A percentile compares a stretch with the other conserved stretches of the same genome.
Conservation (phyloP, 148 eudicot genomes). For the Cornus suecica region DNA sequence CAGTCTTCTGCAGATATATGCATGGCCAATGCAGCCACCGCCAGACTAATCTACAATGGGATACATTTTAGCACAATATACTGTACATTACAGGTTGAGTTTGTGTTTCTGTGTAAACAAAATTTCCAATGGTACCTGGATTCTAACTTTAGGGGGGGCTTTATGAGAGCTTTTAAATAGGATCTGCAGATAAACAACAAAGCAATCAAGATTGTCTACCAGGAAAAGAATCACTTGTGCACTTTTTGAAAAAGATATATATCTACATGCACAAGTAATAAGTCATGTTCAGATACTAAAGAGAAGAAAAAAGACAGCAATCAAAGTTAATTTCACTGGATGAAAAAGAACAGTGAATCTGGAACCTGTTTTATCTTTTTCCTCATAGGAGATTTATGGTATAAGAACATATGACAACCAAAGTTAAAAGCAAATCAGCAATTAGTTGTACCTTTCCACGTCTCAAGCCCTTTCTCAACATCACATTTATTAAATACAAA, state of each 20-base stretch:
- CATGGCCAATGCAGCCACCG: conserved; percentile 97
- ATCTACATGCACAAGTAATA: background rate
- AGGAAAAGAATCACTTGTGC: background rate
- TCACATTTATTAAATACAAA: background rate
- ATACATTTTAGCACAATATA: conserved; percentile 11
- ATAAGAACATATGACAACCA: background rate
- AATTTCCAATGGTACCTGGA: conserved; percentile 64
- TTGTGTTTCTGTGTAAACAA: background rate
- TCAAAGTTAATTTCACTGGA: background rate
- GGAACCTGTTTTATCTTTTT: background rate
- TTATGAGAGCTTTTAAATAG: conserved; percentile 76
- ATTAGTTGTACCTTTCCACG: background rate
- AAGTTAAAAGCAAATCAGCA: background rate
- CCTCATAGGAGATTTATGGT: background rate
- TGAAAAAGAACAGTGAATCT: background rate
- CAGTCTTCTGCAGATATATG: conserved; percentile 95
- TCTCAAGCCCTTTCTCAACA: background rate
- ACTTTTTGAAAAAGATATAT: background rate
- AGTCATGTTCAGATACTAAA: conserved; percentile 6
- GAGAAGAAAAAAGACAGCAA: conserved; percentile 1
- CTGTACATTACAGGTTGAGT: conserved; percentile 1
- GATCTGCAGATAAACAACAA: conserved; percentile 49
- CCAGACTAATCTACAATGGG: conserved; percentile 83
- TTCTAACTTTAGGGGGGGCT: conserved; percentile 95
- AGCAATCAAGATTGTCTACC: background rate